Conservation (phyloP, 2,329 filamentous ascomycete genomes). For the Fusarium papillatum region DNA sequence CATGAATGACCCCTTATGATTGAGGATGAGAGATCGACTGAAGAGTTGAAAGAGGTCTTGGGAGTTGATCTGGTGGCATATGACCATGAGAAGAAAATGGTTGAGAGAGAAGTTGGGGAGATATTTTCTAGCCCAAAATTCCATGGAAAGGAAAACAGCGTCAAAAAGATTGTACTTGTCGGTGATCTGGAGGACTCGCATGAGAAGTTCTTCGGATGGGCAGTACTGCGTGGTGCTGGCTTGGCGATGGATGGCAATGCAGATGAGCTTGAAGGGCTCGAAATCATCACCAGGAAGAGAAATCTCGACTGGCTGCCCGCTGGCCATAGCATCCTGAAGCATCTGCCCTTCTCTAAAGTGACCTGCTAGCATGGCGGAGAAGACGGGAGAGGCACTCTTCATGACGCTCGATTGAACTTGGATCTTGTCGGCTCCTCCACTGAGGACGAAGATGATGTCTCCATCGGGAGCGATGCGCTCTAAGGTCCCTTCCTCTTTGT, state of each 20-base stretch:
- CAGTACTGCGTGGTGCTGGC: background rate
- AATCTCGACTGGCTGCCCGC: background rate
- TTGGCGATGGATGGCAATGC: conserved; percentile 11
- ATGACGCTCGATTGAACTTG: conserved; percentile 18
- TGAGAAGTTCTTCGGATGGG: background rate
- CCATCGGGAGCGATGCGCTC: conserved; percentile 15
- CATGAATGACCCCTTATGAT: background rate
- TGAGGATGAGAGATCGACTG: background rate
- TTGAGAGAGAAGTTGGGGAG: background rate
- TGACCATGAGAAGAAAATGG: background rate
- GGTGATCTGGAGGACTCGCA: background rate
- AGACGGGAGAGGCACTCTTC: conserved; percentile 2
- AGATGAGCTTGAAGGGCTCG: conserved; percentile 4
- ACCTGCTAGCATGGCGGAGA: conserved; percentile 2
- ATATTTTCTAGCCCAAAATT: conserved; percentile 3
- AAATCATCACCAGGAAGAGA: conserved; percentile 17
- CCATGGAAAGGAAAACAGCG: conserved; percentile 7
- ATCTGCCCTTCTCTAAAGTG: conserved; percentile 15
- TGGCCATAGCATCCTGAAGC: background rate
- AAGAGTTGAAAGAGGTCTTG: background rate
- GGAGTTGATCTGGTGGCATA: background rate
- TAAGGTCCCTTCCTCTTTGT: background rate
- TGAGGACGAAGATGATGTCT: conserved; percentile 16
- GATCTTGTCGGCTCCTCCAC: background rate
- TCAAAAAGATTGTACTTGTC: conserved; percentile 17